These are phyloP conservation scores for Exophiala oligosperma DNA, from an alignment of 2,329 filamentous ascomycete species.

Conservation along the genomic window DNA sequence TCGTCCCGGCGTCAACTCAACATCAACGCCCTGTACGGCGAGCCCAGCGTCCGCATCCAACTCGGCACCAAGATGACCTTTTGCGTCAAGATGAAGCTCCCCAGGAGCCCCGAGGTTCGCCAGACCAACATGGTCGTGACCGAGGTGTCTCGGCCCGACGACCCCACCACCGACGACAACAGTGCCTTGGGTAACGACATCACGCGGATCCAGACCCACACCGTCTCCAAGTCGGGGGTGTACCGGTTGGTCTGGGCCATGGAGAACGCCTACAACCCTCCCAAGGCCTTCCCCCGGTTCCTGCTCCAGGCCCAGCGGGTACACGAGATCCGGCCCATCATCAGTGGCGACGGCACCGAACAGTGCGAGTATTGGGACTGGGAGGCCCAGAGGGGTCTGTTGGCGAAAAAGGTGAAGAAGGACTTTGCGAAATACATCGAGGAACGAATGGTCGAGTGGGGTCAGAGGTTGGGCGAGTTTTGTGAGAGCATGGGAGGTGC, in stretches of 20 bases:
- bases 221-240: slow-evolving; percentile 19
- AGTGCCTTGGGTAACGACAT: slow-evolving; percentile 11
- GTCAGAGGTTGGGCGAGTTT: slow-evolving; percentile 42
- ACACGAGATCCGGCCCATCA: slow-evolving; percentile 47
- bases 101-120: slow-evolving; percentile 21
- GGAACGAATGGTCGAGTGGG: slow-evolving; percentile 43
- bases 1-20: slow-evolving; percentile 16
- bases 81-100: slow-evolving; percentile 43
- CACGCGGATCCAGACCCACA: slow-evolving; percentile 31
- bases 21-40: slow-evolving; percentile 28
- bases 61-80: slow-evolving; percentile 46
- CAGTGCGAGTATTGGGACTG: slow-evolving; percentile 38
- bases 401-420: slow-evolving; percentile 44
- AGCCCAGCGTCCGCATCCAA: slow-evolving; percentile 34
- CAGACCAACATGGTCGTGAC: slow-evolving; percentile 24
- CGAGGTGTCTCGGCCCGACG: slow-evolving; percentile 28
- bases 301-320: slow-evolving; percentile 46
- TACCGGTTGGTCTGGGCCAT: slow-evolving; percentile 37
- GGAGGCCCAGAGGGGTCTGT: slow-evolving; percentile 46
- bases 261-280: slow-evolving; percentile 32
- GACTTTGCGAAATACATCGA: slow-evolving; percentile 41
- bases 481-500: slow-evolving; percentile 29
- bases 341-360: slow-evolving; percentile 36
- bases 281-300: slow-evolving; percentile 34
- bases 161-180: slow-evolving; percentile 16